A percentile compares a stretch with the other conserved stretches of the same genome.
These are phyloP conservation scores for Phaeophleospora eucalypticola DNA, from an alignment of 2,329 filamentous ascomycete species.

Conservation along the genomic window DNA sequence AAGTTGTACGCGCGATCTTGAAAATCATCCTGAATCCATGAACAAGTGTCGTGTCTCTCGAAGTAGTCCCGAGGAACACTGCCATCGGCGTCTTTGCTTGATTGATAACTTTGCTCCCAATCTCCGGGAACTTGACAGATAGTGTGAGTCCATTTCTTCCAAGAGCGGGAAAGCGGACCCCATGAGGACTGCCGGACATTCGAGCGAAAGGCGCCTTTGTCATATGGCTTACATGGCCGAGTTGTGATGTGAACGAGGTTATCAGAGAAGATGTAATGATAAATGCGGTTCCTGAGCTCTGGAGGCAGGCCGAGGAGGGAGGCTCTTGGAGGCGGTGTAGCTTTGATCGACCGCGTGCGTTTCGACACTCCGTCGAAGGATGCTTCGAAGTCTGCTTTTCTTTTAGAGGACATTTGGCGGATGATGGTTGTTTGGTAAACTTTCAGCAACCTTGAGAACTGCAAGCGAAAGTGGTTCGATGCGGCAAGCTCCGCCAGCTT, in stretches of 20 bases:
- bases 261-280: conserved; percentile 11
- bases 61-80: not conserved
- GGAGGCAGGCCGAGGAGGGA: conserved; percentile 14
- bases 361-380: no score
- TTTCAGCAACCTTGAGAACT: no score
- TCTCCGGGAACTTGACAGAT: conserved; percentile 4
- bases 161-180: no score
- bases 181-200: not conserved
- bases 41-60: conserved; percentile 3
- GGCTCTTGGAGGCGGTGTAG: no score
- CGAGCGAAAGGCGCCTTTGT: conserved; percentile 6
- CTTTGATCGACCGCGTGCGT: no score
- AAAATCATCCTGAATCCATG: conserved; percentile 12
- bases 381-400: no score
- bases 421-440: no score
- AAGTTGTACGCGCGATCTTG: conserved; percentile 12
- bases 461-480: no score
- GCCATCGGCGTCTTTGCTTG: not conserved
- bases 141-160: conserved; percentile 1
- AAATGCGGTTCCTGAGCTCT: conserved; percentile 17
- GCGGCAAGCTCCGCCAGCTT: no score
- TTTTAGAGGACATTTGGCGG: no score
- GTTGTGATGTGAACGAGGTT: conserved; percentile 11
- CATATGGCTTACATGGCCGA: conserved; percentile 7
- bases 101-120: not conserved